Percentiles rank a stretch among this genome's conserved stretches.
These are phyloP conservation scores for Carex pumila DNA, from an alignment of 176 grass and related monocot species.

Conservation along the genomic window DNA sequence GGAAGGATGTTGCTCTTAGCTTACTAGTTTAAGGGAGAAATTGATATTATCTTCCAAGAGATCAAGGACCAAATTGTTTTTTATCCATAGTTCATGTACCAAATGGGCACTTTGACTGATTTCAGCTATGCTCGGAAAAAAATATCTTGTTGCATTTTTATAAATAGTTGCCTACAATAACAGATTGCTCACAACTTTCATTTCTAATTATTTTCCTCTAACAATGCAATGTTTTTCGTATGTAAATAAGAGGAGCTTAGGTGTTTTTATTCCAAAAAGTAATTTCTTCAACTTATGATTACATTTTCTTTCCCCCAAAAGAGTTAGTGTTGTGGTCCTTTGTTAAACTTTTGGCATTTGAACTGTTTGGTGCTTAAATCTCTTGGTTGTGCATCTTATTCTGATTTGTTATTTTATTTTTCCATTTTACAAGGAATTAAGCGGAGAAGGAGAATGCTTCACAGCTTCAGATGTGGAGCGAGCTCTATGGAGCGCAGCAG, in stretches of 20 bases:
- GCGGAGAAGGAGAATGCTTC: conserved; percentile 44
- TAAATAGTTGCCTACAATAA: background rate
- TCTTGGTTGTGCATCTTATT: background rate
- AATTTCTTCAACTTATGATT: background rate
- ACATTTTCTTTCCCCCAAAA: background rate
- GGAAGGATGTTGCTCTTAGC: background rate
- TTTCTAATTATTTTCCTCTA: background rate
- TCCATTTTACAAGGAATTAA: conserved; percentile 58
- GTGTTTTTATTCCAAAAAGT: background rate
- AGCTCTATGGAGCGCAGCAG: conserved; percentile 65
- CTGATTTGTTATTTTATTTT: conserved; percentile 10
- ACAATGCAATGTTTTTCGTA: background rate
- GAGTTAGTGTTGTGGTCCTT: background rate
- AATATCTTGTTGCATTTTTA: background rate
- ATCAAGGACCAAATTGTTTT: background rate
- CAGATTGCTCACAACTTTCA: background rate
- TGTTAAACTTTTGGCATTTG: background rate
- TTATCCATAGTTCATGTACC: background rate
- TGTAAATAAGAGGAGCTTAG: background rate
- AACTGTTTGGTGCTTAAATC: background rate
- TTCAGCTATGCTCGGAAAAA: too few species aligned
- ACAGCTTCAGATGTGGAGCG: conserved; percentile 60
- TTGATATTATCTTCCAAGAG: background rate
- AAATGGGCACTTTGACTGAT: background rate
- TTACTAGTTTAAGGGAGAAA: background rate